Evolutionary conservation across 352 stramenopile genomes (phyloP).

Genomic region (Phytophthora cactorum): DNA sequence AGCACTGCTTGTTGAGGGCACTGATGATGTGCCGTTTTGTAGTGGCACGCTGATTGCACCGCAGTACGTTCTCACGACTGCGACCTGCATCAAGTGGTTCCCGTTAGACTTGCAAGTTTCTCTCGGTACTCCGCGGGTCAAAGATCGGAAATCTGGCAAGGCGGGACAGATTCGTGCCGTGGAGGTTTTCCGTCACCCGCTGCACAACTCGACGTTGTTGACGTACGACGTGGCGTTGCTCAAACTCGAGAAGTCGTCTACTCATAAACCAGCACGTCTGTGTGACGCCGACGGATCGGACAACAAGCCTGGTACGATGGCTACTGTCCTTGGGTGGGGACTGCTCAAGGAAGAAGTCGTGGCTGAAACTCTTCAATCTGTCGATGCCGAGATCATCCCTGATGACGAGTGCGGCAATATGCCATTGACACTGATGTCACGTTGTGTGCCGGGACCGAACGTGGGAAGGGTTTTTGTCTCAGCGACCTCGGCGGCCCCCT

Average conservation of each 20-base stretch:
- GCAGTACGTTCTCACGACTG: slow-evolving; percentile 61
- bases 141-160: not conserved
- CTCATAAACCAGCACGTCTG: slow-evolving; percentile 25
- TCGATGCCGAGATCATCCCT: not conserved
- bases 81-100: slow-evolving; percentile 46
- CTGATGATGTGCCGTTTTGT: not conserved
- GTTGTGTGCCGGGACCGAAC: not conserved
- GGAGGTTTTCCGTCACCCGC: slow-evolving; percentile 5
- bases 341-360: no score
- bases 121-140: not conserved
- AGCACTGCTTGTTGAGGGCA: not conserved
- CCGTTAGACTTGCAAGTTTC: not conserved
- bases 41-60: slow-evolving; percentile 1
- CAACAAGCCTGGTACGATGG: no score
- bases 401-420: not conserved
- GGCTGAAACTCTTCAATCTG: no score
- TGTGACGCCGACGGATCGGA: no score
- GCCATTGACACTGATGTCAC: not conserved
- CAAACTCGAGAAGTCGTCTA: slow-evolving; percentile 43
- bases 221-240: no score
- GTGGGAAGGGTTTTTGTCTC: not conserved
- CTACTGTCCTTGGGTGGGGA: no score
- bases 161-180: slow-evolving; percentile 2
- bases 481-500: not conserved
- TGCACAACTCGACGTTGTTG: slow-evolving; percentile 31